phyloP scores from a whole-genome alignment of 139 green algal species.

The Marvania coccoides region DNA sequence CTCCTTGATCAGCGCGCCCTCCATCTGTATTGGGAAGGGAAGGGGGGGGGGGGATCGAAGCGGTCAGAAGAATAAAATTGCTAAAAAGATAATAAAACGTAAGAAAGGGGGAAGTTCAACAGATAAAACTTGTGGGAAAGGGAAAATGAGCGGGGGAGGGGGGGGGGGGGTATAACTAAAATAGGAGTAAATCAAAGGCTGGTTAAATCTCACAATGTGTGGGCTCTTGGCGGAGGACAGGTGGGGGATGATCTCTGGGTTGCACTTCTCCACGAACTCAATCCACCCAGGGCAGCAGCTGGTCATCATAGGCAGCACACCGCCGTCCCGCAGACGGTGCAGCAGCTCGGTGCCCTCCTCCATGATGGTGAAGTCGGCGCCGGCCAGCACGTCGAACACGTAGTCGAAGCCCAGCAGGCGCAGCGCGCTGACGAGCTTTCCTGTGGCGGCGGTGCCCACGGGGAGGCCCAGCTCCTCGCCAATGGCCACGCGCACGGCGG shows the following conservation, averaged over 20 bases:
- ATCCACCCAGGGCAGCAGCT: slow-evolving; percentile 59
- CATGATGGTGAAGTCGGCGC: slow-evolving; percentile 68
- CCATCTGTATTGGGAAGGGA: too few species aligned
- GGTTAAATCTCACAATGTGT: too few species aligned
- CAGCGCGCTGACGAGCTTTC: slow-evolving; percentile 50
- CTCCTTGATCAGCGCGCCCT: slow-evolving; percentile 55
- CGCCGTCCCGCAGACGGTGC: slow-evolving; percentile 23
- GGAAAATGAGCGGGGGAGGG: too few species aligned
- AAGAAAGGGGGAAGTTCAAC: too few species aligned
- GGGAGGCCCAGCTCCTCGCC: slow-evolving; percentile 45
- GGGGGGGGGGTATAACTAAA: too few species aligned
- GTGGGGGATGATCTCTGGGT: slow-evolving; percentile 64
- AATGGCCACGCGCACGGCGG: slow-evolving; percentile 56
- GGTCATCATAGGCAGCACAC: slow-evolving; percentile 66
- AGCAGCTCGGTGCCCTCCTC: slow-evolving; percentile 65
- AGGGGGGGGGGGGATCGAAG: too few species aligned
- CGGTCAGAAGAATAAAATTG: too few species aligned
- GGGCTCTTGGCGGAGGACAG: slow-evolving; percentile 55
- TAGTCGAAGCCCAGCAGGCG: slow-evolving; percentile 56
- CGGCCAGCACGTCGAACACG: slow-evolving; percentile 43
- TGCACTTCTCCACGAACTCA: slow-evolving; percentile 53
- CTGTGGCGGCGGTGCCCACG: slow-evolving; percentile 25
- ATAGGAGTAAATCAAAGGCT: too few species aligned
- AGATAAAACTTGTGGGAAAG: too few species aligned
- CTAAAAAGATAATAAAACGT: too few species aligned